A percentile compares a stretch with the other conserved stretches of the same genome.
Evolutionary conservation across 1,139 yeast genomes (phyloP).

Genomic region (Magnusiomyces ingens): DNA sequence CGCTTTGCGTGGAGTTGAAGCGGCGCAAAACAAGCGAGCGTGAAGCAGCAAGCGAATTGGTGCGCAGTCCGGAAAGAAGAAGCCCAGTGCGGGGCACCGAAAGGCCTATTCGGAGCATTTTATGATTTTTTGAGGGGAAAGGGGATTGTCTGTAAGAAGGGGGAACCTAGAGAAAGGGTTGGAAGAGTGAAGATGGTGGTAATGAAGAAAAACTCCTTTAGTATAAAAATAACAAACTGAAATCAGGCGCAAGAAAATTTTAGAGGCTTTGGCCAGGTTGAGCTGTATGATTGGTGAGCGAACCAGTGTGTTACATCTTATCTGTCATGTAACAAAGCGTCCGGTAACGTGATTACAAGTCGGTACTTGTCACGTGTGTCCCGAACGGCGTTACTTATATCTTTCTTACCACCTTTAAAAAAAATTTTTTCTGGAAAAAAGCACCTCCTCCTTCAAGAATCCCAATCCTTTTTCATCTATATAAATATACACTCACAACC

Average conservation of each 20-base stretch:
- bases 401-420: background rate
- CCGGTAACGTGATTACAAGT: background rate
- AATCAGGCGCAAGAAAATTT: background rate
- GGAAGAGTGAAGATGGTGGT: too few relatives aligned
- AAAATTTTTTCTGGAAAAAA: too few relatives aligned
- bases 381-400: background rate
- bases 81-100: background rate
- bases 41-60: background rate
- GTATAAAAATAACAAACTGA: too few relatives aligned
- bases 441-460: too few relatives aligned
- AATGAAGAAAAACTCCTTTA: too few relatives aligned
- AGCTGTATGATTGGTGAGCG: background rate
- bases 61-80: background rate
- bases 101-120: background rate
- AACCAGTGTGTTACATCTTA: background rate
- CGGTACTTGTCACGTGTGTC: background rate
- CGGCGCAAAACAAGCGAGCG: constrained; percentile 3
- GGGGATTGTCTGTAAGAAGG: background rate
- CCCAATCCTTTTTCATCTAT: constrained; percentile 4
- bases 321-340: background rate
- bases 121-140: background rate
- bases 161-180: too few relatives aligned
- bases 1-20: constrained; percentile 26
- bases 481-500: background rate
- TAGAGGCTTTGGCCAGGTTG: background rate